These are phyloP conservation scores for Samsoniella hepiali DNA, from an alignment of 2,329 filamentous ascomycete genomes.

Conservation along the genomic window DNA sequence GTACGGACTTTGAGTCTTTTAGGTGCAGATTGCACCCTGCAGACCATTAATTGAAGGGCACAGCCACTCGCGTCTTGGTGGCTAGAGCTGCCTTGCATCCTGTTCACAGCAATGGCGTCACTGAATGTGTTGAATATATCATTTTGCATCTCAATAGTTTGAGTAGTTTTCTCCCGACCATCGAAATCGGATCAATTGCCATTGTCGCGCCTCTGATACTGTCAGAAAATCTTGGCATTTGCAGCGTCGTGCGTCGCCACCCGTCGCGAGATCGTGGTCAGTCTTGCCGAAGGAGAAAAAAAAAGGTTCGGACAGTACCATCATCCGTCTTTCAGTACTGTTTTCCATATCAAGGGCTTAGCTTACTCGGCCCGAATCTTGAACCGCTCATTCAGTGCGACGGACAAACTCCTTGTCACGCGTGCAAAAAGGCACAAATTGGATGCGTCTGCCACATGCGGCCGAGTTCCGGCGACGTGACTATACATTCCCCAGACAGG, in stretches of 20 bases:
- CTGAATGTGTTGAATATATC: too few relatives aligned
- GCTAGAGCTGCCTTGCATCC: neutral
- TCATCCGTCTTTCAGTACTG: neutral
- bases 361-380: neutral
- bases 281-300: slow-evolving; percentile 5
- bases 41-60: neutral
- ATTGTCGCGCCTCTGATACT: neutral
- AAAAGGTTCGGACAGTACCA: neutral
- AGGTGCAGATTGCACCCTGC: neutral
- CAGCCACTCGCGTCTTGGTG: neutral
- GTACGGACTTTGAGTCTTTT: neutral
- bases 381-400: neutral
- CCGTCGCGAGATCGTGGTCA: neutral
- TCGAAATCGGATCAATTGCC: too few relatives aligned
- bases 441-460: neutral
- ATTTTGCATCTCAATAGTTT: too few relatives aligned
- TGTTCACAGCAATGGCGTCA: neutral
- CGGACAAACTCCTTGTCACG: neutral
- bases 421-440: neutral
- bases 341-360: neutral
- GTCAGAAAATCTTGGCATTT: neutral
- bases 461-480: neutral
- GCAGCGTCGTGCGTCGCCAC: neutral
- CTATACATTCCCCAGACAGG: neutral
- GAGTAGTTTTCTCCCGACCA: too few relatives aligned